A percentile compares a stretch with the other conserved stretches of the same genome.
Conservation (phyloP, 805 yeast genomes). For the Spathaspora arborariae region DNA sequence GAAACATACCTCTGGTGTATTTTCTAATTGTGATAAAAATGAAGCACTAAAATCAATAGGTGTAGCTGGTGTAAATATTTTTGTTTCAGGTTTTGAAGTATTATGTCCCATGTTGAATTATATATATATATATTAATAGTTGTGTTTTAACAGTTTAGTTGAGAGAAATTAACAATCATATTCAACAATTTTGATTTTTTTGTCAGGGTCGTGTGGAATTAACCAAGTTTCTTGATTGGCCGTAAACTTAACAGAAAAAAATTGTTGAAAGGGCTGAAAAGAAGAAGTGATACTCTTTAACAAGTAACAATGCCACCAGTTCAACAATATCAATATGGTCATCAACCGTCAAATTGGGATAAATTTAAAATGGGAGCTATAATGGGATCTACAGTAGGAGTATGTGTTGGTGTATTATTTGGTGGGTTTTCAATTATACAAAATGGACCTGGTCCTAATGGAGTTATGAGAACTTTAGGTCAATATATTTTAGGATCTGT, state of each 20-base stretch:
- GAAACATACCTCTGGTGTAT: constrained; percentile 47
- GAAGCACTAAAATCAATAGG: constrained; percentile 68
- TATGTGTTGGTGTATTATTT: constrained; percentile 89
- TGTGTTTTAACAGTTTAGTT: too few species aligned
- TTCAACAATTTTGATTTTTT: constrained; percentile 1
- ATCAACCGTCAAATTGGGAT: constrained; percentile 82
- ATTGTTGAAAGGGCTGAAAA: neutral
- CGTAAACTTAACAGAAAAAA: neutral
- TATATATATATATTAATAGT: neutral
- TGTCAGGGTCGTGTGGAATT: neutral
- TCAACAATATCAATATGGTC: constrained; percentile 56
- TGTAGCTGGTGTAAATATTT: constrained; percentile 62
- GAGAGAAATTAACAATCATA: neutral
- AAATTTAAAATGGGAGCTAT: constrained; percentile 97
- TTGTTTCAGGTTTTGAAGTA: constrained; percentile 60
- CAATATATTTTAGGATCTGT: constrained; percentile 96
- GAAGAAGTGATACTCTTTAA: neutral
- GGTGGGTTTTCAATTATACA: constrained; percentile 90
- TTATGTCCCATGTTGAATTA: constrained; percentile 47
- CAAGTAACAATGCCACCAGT: constrained; percentile 55
- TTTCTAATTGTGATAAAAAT: constrained; percentile 59
- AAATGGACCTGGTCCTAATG: constrained; percentile 97
- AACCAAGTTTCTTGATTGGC: constrained; percentile 1
- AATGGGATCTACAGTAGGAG: constrained; percentile 93
- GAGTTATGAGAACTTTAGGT: constrained; percentile 93